A percentile compares a stretch with the other conserved stretches of the same genome.
These are phyloP conservation scores for Claviceps humidiphila DNA, from an alignment of 2,329 filamentous ascomycete genomes.

Conservation along the genomic window DNA sequence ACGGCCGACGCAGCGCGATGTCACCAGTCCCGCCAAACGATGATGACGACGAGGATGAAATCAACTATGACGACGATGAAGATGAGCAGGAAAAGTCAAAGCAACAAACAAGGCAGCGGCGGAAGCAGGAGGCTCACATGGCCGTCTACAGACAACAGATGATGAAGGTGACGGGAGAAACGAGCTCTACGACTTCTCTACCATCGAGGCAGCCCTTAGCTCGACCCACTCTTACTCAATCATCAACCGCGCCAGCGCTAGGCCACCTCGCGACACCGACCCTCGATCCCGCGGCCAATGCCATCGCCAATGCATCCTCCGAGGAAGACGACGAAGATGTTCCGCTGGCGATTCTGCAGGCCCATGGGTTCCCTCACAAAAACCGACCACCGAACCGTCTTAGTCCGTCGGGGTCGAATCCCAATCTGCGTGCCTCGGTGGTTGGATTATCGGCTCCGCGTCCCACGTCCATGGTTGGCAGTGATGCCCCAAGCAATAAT, in stretches of 20 bases:
- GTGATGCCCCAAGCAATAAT: conserved; percentile 15
- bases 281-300: conserved; percentile 27
- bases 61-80: conserved; percentile 58
- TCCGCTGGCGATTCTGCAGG: conserved; percentile 72
- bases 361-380: conserved; percentile 76
- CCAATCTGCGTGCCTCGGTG: conserved; percentile 50
- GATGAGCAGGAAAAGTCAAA: conserved; percentile 67
- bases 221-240: conserved; percentile 42
- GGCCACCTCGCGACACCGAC: conserved; percentile 23
- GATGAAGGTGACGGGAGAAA: conserved; percentile 87
- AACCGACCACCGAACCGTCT: conserved; percentile 60
- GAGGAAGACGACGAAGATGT: conserved; percentile 88
- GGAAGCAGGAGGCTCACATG: conserved; percentile 83
- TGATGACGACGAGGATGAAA: conserved; percentile 51
- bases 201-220: conserved; percentile 18
- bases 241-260: conserved; percentile 51
- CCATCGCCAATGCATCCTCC: conserved; percentile 44
- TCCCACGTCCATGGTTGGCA: conserved; percentile 36
- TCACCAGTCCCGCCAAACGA: conserved; percentile 34
- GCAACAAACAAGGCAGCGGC: conserved; percentile 60
- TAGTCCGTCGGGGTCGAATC: conserved; percentile 52
- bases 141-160: conserved; percentile 85
- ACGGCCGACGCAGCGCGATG: conserved; percentile 13
- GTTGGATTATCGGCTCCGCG: conserved; percentile 30
- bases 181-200: conserved; percentile 19